These are phyloP conservation scores for Trichosporon ovoides DNA, from an alignment of 1,284 basidiomycete genomes.

Conservation along the genomic window DNA sequence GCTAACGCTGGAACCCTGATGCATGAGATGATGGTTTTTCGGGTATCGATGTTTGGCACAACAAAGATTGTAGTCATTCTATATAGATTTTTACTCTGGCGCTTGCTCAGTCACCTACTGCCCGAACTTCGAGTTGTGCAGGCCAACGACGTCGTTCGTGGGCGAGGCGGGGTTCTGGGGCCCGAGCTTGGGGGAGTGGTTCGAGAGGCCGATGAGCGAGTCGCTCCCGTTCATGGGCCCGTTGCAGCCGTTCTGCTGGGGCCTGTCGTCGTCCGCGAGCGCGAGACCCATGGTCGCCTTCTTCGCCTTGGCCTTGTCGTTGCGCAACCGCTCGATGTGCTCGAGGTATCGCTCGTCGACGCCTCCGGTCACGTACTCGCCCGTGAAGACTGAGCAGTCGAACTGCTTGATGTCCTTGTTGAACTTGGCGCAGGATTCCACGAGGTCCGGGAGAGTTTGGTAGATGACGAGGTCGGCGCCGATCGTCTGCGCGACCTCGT, in stretches of 20 bases:
- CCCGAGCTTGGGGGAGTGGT: slow-evolving; percentile 48
- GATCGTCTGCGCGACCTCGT: slow-evolving; percentile 74
- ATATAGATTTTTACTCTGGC: too few species aligned
- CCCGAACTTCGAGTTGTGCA: slow-evolving; percentile 49
- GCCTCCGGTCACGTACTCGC: slow-evolving; percentile 94
- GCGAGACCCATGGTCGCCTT: slow-evolving; percentile 32
- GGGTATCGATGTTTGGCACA: too few species aligned
- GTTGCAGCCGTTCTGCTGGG: slow-evolving; percentile 34
- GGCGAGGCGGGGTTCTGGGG: slow-evolving; percentile 33
- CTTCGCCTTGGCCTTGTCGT: slow-evolving; percentile 72
- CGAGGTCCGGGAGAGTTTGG: slow-evolving; percentile 88
- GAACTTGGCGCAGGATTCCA: slow-evolving; percentile 79
- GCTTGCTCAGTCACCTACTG: background rate
- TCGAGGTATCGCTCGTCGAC: slow-evolving; percentile 80
- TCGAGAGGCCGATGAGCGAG: slow-evolving; percentile 45
- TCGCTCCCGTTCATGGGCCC: slow-evolving; percentile 50
- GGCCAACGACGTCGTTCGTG: slow-evolving; percentile 46
- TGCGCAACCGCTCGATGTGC: slow-evolving; percentile 69
- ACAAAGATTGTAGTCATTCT: background rate
- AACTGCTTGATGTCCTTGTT: slow-evolving; percentile 75
- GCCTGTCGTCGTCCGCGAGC: slow-evolving; percentile 26
- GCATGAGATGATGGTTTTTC: too few species aligned
- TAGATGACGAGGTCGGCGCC: slow-evolving; percentile 96
- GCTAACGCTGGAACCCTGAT: too few species aligned
- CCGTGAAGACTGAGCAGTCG: slow-evolving; percentile 97